phyloP scores from a whole-genome alignment of 768 basidiomycete genomes.

The Calocybe indica region DNA sequence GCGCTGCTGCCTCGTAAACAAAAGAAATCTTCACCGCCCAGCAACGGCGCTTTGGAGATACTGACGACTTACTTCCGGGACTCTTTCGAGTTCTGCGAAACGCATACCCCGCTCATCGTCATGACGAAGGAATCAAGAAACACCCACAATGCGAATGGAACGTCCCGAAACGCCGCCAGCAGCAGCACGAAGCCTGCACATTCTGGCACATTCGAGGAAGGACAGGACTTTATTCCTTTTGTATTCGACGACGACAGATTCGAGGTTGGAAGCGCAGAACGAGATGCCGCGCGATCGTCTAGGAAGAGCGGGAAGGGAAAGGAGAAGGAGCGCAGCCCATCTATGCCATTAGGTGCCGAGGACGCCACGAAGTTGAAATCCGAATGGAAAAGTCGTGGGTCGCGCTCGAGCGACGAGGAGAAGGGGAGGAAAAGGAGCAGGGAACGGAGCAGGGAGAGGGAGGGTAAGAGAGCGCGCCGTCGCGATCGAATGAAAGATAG shows the following conservation, averaged over 20 bases:
- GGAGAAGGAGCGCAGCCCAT: constrained; percentile 1
- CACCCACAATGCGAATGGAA: no score
- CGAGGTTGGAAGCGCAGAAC: background rate
- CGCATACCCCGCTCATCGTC: no score
- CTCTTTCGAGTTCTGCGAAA: no score
- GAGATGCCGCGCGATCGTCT: background rate
- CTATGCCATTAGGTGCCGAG: background rate
- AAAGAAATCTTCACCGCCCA: no score
- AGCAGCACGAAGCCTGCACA: no score
- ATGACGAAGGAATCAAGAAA: no score
- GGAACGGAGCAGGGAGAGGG: constrained; percentile 32
- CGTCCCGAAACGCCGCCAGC: no score
- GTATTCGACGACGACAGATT: constrained; percentile 7
- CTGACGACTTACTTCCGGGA: no score
- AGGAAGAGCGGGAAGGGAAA: background rate
- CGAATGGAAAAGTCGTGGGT: background rate
- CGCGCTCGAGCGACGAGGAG: constrained; percentile 3
- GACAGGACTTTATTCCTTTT: constrained; percentile 24
- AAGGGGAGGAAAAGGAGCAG: constrained; percentile 9
- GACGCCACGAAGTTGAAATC: background rate
- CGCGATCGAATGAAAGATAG: constrained; percentile 9
- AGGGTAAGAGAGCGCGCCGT: constrained; percentile 23
- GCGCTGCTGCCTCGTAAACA: no score
- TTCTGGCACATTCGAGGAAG: constrained; percentile 17
- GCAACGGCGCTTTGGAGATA: no score